A percentile compares a stretch with the other conserved stretches of the same genome.
These are phyloP conservation scores for Nothophaeocryptopus gaeumannii DNA, from an alignment of 2,329 filamentous ascomycete species.

Conservation along the genomic window DNA sequence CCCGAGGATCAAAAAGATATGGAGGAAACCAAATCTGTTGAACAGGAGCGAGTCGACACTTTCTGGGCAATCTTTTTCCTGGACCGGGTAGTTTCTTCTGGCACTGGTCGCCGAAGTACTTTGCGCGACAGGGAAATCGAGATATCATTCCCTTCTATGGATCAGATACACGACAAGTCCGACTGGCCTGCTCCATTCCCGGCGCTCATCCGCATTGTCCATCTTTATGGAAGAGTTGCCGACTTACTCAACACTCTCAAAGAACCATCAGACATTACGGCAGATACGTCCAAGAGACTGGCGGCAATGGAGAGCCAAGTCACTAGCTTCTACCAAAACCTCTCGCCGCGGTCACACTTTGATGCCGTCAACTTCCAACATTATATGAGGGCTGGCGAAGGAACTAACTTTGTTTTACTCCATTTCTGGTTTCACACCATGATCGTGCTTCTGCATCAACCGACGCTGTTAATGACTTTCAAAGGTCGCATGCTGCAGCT, in stretches of 20 bases:
- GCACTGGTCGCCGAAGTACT: constrained; percentile 79
- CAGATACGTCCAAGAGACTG: constrained; percentile 69
- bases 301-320: constrained; percentile 77
- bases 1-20: constrained; percentile 59
- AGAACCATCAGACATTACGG: constrained; percentile 68
- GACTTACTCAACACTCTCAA: constrained; percentile 81
- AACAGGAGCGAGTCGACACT: constrained; percentile 79
- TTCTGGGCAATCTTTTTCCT: constrained; percentile 90
- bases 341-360: constrained; percentile 74
- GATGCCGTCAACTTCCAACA: constrained; percentile 83
- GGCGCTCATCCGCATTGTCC: constrained; percentile 76
- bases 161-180: constrained; percentile 53
- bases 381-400: constrained; percentile 75
- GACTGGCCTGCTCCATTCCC: constrained; percentile 77
- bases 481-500: constrained; percentile 67
- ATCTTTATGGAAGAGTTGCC: constrained; percentile 79
- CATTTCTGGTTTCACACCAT: constrained; percentile 88
- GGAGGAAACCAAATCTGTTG: constrained; percentile 58
- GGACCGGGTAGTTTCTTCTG: constrained; percentile 82
- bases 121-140: constrained; percentile 83
- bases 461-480: constrained; percentile 76
- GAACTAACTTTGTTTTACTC: constrained; percentile 80
- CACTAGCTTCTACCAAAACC: constrained; percentile 69
- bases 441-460: constrained; percentile 81
- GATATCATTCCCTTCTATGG: constrained; percentile 62